These are phyloP conservation scores for Fomitopsis schrenkii DNA, from an alignment of 1,284 basidiomycete genomes.

Conservation along the genomic window DNA sequence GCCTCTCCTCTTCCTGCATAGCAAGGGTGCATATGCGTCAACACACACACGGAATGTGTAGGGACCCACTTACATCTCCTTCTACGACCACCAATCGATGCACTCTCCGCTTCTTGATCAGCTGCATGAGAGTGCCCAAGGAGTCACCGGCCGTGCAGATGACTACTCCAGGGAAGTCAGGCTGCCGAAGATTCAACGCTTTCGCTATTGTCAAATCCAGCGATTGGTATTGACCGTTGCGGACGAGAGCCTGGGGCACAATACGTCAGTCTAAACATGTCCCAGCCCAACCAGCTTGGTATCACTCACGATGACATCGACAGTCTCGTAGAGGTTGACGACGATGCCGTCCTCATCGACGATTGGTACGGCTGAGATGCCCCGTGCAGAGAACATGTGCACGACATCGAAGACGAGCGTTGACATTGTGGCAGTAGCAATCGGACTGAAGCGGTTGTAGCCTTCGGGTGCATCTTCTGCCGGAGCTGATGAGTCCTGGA, in stretches of 20 bases:
- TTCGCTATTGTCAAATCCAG: constrained; percentile 95
- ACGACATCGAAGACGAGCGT: constrained; percentile 98
- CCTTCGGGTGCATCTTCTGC: constrained; percentile 39
- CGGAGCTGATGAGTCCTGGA: constrained; percentile 44
- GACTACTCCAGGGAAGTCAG: constrained; percentile 95
- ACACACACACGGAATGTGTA: constrained; percentile 8
- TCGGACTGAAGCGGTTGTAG: constrained; percentile 78
- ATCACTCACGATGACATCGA: constrained; percentile 91
- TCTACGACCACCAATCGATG: constrained; percentile 93
- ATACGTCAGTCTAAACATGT: not conserved
- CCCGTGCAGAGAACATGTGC: constrained; percentile 95
- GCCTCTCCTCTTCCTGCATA: constrained; percentile 67
- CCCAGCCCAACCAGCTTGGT: not conserved
- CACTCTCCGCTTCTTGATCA: constrained; percentile 91
- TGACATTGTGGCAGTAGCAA: constrained; percentile 88
- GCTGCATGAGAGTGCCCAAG: constrained; percentile 86
- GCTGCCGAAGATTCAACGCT: constrained; percentile 86
- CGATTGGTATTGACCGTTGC: constrained; percentile 92
- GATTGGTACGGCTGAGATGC: constrained; percentile 97
- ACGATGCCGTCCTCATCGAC: constrained; percentile 92
- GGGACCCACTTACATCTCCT: constrained; percentile 55
- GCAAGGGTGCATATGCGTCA: not conserved
- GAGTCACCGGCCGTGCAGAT: constrained; percentile 94
- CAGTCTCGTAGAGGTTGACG: constrained; percentile 97
- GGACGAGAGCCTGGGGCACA: constrained; percentile 77